Evolutionary conservation across 495 filamentous ascomycete genomes (phyloP).

Genomic region (Penicillium turbatum): DNA sequence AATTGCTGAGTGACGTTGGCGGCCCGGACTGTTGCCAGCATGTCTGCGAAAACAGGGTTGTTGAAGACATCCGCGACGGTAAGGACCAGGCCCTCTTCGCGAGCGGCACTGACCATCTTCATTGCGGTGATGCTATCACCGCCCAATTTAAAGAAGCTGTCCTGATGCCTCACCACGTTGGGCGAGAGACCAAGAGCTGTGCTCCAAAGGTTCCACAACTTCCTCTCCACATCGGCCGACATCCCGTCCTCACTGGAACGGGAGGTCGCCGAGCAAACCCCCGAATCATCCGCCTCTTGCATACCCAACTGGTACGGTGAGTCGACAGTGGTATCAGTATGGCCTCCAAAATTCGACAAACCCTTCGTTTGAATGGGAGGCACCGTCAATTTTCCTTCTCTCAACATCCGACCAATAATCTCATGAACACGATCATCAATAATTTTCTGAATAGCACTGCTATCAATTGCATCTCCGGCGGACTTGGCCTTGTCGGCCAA

Average conservation of each 20-base stretch:
- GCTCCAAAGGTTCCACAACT: constrained; percentile 45
- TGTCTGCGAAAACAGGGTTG: constrained; percentile 44
- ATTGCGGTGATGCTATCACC: constrained; percentile 62
- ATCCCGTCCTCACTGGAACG: constrained; percentile 24
- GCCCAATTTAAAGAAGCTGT: constrained; percentile 48
- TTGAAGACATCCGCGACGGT: constrained; percentile 53
- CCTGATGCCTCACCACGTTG: constrained; percentile 37
- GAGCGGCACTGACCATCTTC: constrained; percentile 58
- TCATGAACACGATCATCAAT: constrained; percentile 42
- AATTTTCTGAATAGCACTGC: constrained; percentile 30
- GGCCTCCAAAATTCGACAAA: constrained; percentile 14
- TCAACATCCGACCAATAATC: constrained; percentile 37
- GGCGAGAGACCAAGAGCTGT: constrained; percentile 39
- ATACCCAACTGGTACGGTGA: constrained; percentile 20
- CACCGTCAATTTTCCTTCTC: constrained; percentile 31
- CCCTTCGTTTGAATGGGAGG: constrained; percentile 15
- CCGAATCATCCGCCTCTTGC: constrained; percentile 23
- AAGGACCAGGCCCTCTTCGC: constrained; percentile 49
- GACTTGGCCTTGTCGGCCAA: constrained; percentile 14
- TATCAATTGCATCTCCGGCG: constrained; percentile 17
- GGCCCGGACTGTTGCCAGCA: constrained; percentile 34
- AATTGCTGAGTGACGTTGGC: constrained; percentile 27
- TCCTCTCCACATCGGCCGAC: constrained; percentile 31
- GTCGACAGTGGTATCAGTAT: constrained; percentile 14
- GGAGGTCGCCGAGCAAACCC: constrained; percentile 24